Evolutionary conservation across 2,329 filamentous ascomycete genomes (phyloP), one percentile per base, ranked within the genome.

Genomic region (Fusarium avenaceum): DNA sequence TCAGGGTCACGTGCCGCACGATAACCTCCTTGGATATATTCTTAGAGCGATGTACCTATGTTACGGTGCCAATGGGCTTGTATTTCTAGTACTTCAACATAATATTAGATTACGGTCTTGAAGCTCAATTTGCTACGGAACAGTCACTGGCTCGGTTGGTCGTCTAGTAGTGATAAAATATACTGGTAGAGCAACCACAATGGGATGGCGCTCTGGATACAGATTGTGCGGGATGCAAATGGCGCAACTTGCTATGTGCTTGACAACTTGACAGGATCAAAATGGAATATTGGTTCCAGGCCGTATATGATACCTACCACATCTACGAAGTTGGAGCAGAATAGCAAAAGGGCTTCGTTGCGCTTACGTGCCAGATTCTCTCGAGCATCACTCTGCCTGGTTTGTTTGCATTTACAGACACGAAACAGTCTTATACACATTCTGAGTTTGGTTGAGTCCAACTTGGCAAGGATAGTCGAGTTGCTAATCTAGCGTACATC

Each of bases 1-100:
- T 39, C 14, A 7, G 4, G 32, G 28, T 61, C 65, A 68, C 65
- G 65, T 69, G 64, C 19, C 8, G 10, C 3, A 26, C n/a, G 8
- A 24, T 28, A 26, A 26, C 24, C 10, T 28, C 26, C 26, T 28
- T 28, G 28, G 11, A 35, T 35, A 26, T n/a, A 48, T 48, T 6
- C 26, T 24, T 13, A 22, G 4, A 22, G 20, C 20, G 19, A 19
- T 19, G 19, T 22, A 22, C 22, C 4, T 17, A 22, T 9, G n/a
- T 4, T 28, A 13, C 8, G 3, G 39, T 19, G 8, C 5, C n/a
- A 19, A n/a, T 7, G 9, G 26, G 4, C 19, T 30, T 7, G 4
- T 22, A 22, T 44, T 39, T 40, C 7, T 19, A 20, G 30, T 17
- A 22, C 13, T n/a, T 14, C 11, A 3, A 19, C 11, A n/a, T 20